Conservation (phyloP, 1,284 basidiomycete genomes). For the Psilocybe mexicana region DNA sequence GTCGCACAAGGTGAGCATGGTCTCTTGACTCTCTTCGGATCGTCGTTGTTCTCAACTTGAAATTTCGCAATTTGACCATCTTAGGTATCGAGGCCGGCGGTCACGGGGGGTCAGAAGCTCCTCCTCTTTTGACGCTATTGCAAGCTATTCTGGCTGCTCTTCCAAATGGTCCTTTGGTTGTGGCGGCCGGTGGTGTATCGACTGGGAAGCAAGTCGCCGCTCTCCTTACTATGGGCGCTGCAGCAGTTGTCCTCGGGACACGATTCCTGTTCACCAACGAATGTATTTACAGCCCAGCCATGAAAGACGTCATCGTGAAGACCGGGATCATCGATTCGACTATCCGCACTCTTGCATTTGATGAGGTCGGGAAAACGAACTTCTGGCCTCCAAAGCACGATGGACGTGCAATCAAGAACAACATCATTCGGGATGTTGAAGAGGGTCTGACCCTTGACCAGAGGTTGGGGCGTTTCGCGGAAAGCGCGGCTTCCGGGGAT, state of each 20-base stretch:
- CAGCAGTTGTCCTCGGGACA: conserved; percentile 56
- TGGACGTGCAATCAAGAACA: conserved; percentile 37
- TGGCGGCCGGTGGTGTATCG: conserved; percentile 48
- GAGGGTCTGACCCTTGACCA: conserved; percentile 28
- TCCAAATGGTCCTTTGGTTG: conserved; percentile 42
- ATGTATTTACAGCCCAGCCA: conserved; percentile 42
- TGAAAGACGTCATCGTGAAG: conserved; percentile 46
- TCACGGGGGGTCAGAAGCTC: conserved; percentile 51
- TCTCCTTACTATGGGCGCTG: conserved; percentile 51
- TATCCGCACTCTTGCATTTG: conserved; percentile 51
- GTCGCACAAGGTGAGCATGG: conserved; percentile 35
- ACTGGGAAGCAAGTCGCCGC: conserved; percentile 54
- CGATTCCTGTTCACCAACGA: conserved; percentile 59
- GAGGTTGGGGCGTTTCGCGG: conserved; percentile 24
- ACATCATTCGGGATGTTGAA: neutral
- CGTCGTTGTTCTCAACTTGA: neutral
- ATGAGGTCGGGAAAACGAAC: conserved; percentile 43
- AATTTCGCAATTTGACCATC: neutral
- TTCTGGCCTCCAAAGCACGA: conserved; percentile 55
- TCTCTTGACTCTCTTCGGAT: neutral
- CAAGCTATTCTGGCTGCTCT: conserved; percentile 44
- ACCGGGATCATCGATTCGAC: conserved; percentile 42
- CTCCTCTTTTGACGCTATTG: conserved; percentile 51
- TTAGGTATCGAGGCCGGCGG: conserved; percentile 65
- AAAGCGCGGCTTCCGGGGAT: conserved; percentile 24